Conservation (phyloP, 1,139 yeast genomes). For the Fermentozyma sake region DNA sequence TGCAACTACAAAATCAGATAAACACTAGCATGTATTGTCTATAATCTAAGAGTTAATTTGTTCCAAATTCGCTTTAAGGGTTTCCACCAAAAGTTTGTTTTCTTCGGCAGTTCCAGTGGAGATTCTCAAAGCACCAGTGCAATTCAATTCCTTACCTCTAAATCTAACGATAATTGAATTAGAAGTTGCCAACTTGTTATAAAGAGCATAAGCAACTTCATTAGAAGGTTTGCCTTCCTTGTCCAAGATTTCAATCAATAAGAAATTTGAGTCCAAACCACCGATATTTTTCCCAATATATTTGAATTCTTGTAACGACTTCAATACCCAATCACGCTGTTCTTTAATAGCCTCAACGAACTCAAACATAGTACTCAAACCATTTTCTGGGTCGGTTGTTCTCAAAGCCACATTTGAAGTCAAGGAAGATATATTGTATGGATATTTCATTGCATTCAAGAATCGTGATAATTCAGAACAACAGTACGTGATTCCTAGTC, state of each 20-base stretch:
- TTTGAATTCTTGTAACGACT: constrained; percentile 47
- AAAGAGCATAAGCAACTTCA: constrained; percentile 62
- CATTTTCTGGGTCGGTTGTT: constrained; percentile 55
- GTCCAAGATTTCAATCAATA: constrained; percentile 67
- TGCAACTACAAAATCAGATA: too few species aligned
- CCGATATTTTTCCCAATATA: constrained; percentile 77
- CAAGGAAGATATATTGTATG: constrained; percentile 85
- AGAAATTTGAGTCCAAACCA: constrained; percentile 83
- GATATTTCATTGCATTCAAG: constrained; percentile 89
- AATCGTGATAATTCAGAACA: constrained; percentile 55
- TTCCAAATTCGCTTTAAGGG: constrained; percentile 30
- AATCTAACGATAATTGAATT: constrained; percentile 82
- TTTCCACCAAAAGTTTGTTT: constrained; percentile 52
- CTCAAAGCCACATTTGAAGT: constrained; percentile 73
- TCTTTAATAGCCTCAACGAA: constrained; percentile 46
- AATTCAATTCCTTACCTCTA: constrained; percentile 86
- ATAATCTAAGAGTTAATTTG: neutral
- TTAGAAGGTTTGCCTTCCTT: constrained; percentile 61
- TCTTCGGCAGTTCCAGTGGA: constrained; percentile 83
- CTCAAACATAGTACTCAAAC: constrained; percentile 55
- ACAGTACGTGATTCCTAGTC: constrained; percentile 79
- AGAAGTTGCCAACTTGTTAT: constrained; percentile 63
- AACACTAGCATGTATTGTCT: too few species aligned
- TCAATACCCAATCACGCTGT: constrained; percentile 54
- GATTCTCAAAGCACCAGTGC: constrained; percentile 80